These are phyloP conservation scores for Lepidium aucheri DNA, from an alignment of 345 rosid genomes.

Conservation along the genomic window DNA sequence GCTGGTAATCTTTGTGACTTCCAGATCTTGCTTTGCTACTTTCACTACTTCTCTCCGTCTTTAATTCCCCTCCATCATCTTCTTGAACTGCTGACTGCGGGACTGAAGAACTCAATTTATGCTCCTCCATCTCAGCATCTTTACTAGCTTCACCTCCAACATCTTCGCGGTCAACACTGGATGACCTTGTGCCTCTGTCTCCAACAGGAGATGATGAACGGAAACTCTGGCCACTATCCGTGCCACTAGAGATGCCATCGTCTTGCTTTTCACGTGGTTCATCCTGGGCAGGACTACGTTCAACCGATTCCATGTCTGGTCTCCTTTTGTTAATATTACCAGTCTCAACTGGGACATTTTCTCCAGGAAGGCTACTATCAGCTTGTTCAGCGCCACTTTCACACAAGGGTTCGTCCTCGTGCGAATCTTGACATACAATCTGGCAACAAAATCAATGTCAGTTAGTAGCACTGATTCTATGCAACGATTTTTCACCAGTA, in stretches of 20 bases:
- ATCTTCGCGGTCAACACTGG: conserved; percentile 54
- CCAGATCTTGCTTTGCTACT: conserved; percentile 85
- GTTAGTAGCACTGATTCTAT: conserved; percentile 22
- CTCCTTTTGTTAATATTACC: conserved; percentile 27
- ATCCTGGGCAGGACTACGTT: conserved; percentile 36
- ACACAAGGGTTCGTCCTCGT: conserved; percentile 25
- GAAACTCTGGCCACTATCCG: conserved; percentile 41
- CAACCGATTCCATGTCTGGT: conserved; percentile 37
- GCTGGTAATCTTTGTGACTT: conserved; percentile 69
- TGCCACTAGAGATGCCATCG: conserved; percentile 55
- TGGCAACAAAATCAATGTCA: conserved; percentile 34
- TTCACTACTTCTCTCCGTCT: conserved; percentile 86
- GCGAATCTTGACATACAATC: conserved; percentile 76
- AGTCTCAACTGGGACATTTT: conserved; percentile 31
- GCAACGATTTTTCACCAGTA: conserved; percentile 6
- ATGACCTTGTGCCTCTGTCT: conserved; percentile 38
- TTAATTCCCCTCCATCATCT: conserved; percentile 65
- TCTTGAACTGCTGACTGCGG: conserved; percentile 42
- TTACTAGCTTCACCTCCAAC: conserved; percentile 36
- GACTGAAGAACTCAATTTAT: conserved; percentile 30
- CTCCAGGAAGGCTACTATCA: conserved; percentile 39
- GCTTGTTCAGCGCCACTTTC: conserved; percentile 27
- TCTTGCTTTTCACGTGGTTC: conserved; percentile 36
- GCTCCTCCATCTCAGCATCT: conserved; percentile 46
- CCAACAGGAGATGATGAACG: conserved; percentile 35